These are phyloP conservation scores for Oxytropis ochrocephala DNA, from an alignment of 306 rosid genomes.

Conservation along the genomic window DNA sequence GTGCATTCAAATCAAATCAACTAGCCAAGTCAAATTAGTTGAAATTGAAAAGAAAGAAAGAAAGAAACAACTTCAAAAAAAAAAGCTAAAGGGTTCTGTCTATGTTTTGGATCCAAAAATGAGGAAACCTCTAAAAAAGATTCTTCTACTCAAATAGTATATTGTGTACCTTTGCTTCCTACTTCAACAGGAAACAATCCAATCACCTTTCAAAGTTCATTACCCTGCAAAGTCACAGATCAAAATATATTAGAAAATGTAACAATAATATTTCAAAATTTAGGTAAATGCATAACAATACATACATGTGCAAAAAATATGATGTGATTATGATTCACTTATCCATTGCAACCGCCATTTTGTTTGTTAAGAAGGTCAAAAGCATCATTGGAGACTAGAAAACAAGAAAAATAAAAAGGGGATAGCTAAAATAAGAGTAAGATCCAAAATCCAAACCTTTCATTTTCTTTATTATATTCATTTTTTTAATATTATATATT, in stretches of 20 bases:
- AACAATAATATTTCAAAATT: neutral
- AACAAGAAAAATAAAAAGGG: conserved; percentile 10
- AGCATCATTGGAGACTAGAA: conserved; percentile 33
- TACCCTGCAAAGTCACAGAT: conserved; percentile 39
- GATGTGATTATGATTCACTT: conserved; percentile 8
- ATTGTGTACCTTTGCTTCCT: conserved; percentile 6
- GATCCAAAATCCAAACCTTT: conserved; percentile 34
- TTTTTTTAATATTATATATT: conserved; percentile 11
- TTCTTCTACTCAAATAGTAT: conserved; percentile 34
- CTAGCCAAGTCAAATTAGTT: conserved; percentile 37
- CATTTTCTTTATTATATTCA: conserved; percentile 3
- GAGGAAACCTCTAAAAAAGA: conserved; percentile 29
- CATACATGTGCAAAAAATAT: conserved; percentile 23
- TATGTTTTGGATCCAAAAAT: conserved; percentile 39
- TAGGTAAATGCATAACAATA: conserved; percentile 19
- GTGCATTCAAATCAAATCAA: conserved; percentile 41
- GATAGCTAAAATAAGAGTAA: conserved; percentile 23
- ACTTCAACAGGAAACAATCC: conserved; percentile 38
- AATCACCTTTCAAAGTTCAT: conserved; percentile 24
- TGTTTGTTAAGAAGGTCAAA: conserved; percentile 34
- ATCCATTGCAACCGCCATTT: conserved; percentile 29
- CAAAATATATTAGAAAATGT: conserved; percentile 23
- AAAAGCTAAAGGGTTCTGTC: conserved; percentile 28
- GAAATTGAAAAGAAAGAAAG: too few relatives aligned
- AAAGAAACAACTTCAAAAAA: conserved; percentile 26